Evolutionary conservation across 1,284 basidiomycete species (phyloP).

Genomic region (Cryptococcus depauperatus): DNA sequence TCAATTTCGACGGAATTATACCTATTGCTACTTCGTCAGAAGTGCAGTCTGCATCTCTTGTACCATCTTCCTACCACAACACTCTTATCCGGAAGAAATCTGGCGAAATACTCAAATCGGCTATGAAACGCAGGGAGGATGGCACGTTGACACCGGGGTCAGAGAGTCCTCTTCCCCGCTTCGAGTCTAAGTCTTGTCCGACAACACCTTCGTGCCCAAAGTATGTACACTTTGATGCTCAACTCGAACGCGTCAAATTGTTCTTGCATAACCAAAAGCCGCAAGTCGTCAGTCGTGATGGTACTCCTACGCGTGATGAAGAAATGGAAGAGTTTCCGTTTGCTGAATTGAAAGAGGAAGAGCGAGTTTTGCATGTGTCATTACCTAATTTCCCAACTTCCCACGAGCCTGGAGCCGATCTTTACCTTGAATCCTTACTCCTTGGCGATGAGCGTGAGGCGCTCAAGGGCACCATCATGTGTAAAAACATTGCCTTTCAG

Average conservation of each 20-base stretch:
- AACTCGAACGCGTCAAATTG: conserved; percentile 80
- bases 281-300: conserved; percentile 80
- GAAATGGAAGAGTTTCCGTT: conserved; percentile 59
- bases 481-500: conserved; percentile 77
- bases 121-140: conserved; percentile 64
- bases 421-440: conserved; percentile 51
- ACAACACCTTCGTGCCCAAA: conserved; percentile 63
- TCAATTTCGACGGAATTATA: conserved; percentile 40
- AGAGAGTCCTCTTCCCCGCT: conserved; percentile 47
- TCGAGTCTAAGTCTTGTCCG: conserved; percentile 56
- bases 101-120: conserved; percentile 71
- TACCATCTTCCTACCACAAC: conserved; percentile 29
- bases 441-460: conserved; percentile 58
- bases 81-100: conserved; percentile 74
- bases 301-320: conserved; percentile 72
- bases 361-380: conserved; percentile 44
- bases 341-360: conserved; percentile 46
- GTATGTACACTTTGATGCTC: conserved; percentile 83
- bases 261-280: conserved; percentile 92
- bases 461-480: conserved; percentile 62
- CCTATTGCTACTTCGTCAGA: conserved; percentile 6
- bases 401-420: conserved; percentile 45
- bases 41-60: conserved; percentile 5
- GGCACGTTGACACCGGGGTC: conserved; percentile 27
- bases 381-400: conserved; percentile 52